Evolutionary conservation across 2,329 filamentous ascomycete genomes (phyloP).

Genomic region (Ascosphaera apis): DNA sequence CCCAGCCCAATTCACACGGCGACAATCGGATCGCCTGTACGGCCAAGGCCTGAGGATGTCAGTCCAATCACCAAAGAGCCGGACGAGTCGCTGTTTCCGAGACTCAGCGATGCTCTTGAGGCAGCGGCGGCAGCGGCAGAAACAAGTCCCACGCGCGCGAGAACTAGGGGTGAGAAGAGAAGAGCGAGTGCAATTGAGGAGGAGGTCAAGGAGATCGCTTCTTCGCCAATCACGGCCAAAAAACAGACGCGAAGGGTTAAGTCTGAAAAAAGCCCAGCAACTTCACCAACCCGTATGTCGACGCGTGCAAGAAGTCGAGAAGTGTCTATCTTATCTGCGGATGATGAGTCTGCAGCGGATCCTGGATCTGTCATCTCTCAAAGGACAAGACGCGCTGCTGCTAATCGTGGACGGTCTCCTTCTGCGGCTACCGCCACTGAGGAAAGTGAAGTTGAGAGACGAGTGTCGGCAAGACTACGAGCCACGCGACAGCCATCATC

Average conservation of each 20-base stretch:
- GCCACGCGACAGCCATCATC: constrained; percentile 1
- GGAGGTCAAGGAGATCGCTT: neutral
- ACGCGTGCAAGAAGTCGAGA: constrained; percentile 17
- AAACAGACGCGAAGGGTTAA: constrained; percentile 8
- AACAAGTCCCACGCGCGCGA: constrained; percentile 7
- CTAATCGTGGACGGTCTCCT: constrained; percentile 14
- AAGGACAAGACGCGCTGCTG: constrained; percentile 9
- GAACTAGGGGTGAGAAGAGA: too few species aligned
- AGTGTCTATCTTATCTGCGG: constrained; percentile 15
- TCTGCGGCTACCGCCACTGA: constrained; percentile 11
- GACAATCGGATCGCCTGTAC: constrained; percentile 16
- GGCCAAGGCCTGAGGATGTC: constrained; percentile 20
- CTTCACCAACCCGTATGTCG: constrained; percentile 11
- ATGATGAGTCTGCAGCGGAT: constrained; percentile 10
- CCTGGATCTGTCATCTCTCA: constrained; percentile 4
- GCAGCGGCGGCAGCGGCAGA: neutral
- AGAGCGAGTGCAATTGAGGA: constrained; percentile 3
- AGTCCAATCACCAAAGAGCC: constrained; percentile 23
- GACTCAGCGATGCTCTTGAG: constrained; percentile 1
- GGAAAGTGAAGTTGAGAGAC: constrained; percentile 9
- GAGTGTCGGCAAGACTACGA: constrained; percentile 1
- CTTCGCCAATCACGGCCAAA: constrained; percentile 5
- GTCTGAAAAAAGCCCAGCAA: constrained; percentile 8
- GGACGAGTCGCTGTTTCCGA: constrained; percentile 13
- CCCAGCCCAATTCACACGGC: constrained; percentile 13